phyloP scores from a whole-genome alignment of 202 grass and related monocot species.

The Brachypodium distachyon region DNA sequence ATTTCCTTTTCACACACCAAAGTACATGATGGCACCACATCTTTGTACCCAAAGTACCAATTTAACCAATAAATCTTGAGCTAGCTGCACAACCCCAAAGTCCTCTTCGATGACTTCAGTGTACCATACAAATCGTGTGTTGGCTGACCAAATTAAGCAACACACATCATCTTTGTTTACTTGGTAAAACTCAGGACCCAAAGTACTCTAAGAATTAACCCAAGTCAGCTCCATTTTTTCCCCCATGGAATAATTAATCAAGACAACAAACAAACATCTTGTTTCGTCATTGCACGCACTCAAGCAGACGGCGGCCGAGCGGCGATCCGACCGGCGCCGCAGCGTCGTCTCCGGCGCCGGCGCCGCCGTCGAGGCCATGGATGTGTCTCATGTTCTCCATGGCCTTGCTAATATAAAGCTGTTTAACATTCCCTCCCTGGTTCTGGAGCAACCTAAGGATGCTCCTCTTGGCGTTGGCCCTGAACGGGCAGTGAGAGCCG shows the following conservation, averaged over 20 bases:
- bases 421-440: slow-evolving; percentile 68
- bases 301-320: background rate
- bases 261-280: background rate
- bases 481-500: slow-evolving; percentile 52
- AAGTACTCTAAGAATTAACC: background rate
- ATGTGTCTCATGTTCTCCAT: slow-evolving; percentile 36
- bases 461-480: slow-evolving; percentile 54
- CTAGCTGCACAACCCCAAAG: background rate
- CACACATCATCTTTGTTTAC: background rate
- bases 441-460: slow-evolving; percentile 52
- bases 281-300: slow-evolving; percentile 34
- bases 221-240: background rate
- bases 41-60: background rate
- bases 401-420: slow-evolving; percentile 70
- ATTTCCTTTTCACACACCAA: background rate
- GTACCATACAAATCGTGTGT: background rate
- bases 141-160: background rate
- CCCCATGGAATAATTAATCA: background rate
- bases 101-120: background rate
- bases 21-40: background rate
- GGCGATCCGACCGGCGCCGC: background rate
- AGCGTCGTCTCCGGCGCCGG: too few relatives aligned
- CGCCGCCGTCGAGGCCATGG: slow-evolving; percentile 7
- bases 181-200: background rate
- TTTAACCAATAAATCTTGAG: background rate